Evolutionary conservation across 371 early-diverging fungal species (phyloP).

Genomic region (Mucor lusitanicus): DNA sequence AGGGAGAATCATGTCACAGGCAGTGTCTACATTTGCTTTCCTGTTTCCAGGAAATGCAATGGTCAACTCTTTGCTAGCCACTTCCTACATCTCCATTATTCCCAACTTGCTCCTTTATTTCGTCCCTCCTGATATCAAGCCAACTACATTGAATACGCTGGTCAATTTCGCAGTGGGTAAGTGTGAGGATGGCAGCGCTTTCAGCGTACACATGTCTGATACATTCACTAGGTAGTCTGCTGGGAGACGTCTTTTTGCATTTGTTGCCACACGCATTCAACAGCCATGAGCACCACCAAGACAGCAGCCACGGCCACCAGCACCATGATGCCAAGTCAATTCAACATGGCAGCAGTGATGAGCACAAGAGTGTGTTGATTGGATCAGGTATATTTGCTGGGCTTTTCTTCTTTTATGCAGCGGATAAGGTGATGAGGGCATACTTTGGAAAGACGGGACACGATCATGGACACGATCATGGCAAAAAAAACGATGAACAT

Average conservation of each 20-base stretch:
- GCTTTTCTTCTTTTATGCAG: constrained; percentile 71
- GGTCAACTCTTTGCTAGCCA: constrained; percentile 76
- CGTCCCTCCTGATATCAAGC: constrained; percentile 79
- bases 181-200: neutral
- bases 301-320: constrained; percentile 26
- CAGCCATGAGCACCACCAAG: constrained; percentile 11
- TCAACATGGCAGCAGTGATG: constrained; percentile 17
- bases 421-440: constrained; percentile 86
- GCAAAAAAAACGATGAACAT: constrained; percentile 39
- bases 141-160: constrained; percentile 68
- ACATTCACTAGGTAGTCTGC: constrained; percentile 57
- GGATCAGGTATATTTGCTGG: constrained; percentile 80
- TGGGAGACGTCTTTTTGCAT: constrained; percentile 88
- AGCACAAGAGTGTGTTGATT: constrained; percentile 67
- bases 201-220: neutral
- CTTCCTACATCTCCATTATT: constrained; percentile 82
- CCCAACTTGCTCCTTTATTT: constrained; percentile 82
- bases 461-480: constrained; percentile 51
- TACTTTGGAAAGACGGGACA: constrained; percentile 67
- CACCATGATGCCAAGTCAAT: neutral
- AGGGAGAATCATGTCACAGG: neutral
- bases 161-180: constrained; percentile 84
- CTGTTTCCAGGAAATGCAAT: constrained; percentile 67
- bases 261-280: constrained; percentile 78
- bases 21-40: constrained; percentile 37